Evolutionary conservation across 495 filamentous ascomycete genomes (phyloP).

Genomic region (Xylaria cubensis): DNA sequence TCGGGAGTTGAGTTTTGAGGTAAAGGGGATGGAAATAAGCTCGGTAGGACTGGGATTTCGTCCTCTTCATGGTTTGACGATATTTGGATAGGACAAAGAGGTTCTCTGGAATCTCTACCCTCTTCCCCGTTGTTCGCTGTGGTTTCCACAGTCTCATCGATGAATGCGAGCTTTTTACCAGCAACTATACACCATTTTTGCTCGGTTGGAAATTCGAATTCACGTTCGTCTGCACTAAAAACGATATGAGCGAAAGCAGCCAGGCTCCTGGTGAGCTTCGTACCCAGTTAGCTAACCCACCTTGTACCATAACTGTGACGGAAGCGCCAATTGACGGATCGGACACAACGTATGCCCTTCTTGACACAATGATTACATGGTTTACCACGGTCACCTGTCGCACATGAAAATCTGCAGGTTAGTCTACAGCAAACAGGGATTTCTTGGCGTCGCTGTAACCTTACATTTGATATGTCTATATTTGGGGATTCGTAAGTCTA

Average conservation of each 20-base stretch:
- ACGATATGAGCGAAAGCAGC: not conserved
- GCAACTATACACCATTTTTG: slow-evolving; percentile 2
- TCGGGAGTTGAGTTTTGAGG: not conserved
- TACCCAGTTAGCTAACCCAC: not conserved
- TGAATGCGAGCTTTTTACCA: slow-evolving; percentile 5
- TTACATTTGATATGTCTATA: slow-evolving; percentile 4
- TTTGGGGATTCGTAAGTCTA: not conserved
- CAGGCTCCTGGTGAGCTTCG: not conserved
- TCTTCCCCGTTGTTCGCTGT: not conserved
- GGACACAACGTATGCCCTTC: not conserved
- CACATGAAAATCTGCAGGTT: not conserved
- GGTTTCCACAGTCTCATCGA: slow-evolving; percentile 9
- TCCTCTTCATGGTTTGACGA: not conserved
- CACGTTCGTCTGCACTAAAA: not conserved
- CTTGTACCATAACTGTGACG: slow-evolving; percentile 7
- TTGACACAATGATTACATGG: not conserved
- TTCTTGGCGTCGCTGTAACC: not conserved
- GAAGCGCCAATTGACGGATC: not conserved
- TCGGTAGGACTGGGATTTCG: not conserved
- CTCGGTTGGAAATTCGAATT: not conserved
- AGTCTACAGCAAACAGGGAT: not conserved
- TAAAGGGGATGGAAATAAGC: not conserved
- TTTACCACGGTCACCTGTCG: not conserved
- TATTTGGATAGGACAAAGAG: not conserved
- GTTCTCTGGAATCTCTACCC: not conserved